phyloP scores from a whole-genome alignment of 2,329 filamentous ascomycete genomes.

The Neonectria faginata region DNA sequence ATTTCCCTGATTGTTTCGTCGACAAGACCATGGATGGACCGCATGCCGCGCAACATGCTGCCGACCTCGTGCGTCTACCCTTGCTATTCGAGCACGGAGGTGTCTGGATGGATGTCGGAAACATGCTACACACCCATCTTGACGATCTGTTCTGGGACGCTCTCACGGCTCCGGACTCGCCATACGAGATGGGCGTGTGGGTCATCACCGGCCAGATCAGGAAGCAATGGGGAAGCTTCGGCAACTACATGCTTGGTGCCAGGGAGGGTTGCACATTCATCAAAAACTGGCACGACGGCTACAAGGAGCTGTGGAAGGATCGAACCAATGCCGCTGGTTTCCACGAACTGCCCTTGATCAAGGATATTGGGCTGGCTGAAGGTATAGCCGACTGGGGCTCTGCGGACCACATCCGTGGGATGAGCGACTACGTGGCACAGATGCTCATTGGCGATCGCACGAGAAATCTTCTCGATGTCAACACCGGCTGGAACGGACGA shows the following conservation, averaged over 20 bases:
- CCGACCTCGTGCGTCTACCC: conserved; percentile 60
- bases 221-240: conserved; percentile 49
- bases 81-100: conserved; percentile 56
- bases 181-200: conserved; percentile 52
- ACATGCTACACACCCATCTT: conserved; percentile 55
- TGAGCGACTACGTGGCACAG: conserved; percentile 54
- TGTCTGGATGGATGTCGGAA: conserved; percentile 58
- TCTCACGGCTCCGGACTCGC: conserved; percentile 51
- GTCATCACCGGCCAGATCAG: conserved; percentile 50
- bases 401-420: conserved; percentile 38
- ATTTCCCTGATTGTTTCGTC: conserved; percentile 43
- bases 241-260: conserved; percentile 57
- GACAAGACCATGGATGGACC: conserved; percentile 54
- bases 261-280: conserved; percentile 57
- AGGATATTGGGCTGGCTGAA: conserved; percentile 49
- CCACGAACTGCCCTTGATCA: conserved; percentile 45
- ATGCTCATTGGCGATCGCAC: conserved; percentile 52
- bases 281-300: conserved; percentile 56
- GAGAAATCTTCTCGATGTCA: conserved; percentile 47
- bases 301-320: conserved; percentile 51
- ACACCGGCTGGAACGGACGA: conserved; percentile 48
- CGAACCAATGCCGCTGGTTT: conserved; percentile 50
- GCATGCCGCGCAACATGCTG: conserved; percentile 56
- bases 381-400: conserved; percentile 37
- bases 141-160: conserved; percentile 58